Evolutionary conservation across 305 asterid genomes (phyloP).

Genomic region (Caryopteris hybrid): DNA sequence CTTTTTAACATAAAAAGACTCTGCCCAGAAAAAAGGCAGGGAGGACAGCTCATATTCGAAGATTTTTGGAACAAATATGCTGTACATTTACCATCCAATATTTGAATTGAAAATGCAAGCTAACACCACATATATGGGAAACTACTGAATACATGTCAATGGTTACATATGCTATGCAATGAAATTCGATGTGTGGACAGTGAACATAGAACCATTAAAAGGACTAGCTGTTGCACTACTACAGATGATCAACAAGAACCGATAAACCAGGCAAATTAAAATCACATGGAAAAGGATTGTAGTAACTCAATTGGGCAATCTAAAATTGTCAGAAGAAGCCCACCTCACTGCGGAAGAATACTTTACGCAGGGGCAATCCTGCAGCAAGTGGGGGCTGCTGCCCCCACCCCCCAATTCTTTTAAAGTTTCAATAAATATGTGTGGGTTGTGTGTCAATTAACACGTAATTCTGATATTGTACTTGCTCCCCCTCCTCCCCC

Average conservation of each 20-base stretch:
- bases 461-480: too few species aligned
- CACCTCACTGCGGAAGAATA: neutral
- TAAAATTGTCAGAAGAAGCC: neutral
- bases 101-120: neutral
- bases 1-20: too few species aligned
- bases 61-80: neutral
- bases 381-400: too few species aligned
- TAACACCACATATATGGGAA: neutral
- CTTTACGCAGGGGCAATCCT: too few species aligned
- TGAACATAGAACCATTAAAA: neutral
- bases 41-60: neutral
- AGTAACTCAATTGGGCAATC: neutral
- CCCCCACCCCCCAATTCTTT: too few species aligned
- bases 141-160: neutral
- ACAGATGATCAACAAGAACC: too few species aligned
- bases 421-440: too few species aligned
- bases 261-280: too few species aligned
- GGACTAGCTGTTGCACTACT: neutral
- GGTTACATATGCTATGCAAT: neutral
- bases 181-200: neutral
- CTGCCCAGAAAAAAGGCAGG: too few species aligned
- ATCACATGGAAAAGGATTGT: neutral
- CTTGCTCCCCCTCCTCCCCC: too few species aligned
- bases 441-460: too few species aligned
- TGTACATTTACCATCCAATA: neutral